Conservation (phyloP, 1,284 basidiomycete genomes). For the Puccinia brachypodii region DNA sequence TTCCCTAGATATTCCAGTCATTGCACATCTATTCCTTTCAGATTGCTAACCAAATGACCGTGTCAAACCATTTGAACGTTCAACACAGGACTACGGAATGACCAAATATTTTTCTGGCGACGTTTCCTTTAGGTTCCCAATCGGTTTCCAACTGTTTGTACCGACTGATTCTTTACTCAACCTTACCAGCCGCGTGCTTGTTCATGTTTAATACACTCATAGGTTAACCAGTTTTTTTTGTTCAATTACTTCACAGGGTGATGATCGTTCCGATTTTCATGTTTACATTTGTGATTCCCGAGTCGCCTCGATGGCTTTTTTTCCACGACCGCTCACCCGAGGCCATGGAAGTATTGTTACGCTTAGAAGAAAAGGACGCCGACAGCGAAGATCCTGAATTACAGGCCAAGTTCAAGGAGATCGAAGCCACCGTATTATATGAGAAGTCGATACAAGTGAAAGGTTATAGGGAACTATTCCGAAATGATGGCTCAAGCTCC, state of each 20-base stretch:
- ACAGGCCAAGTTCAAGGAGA: conserved; percentile 52
- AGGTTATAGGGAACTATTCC: conserved; percentile 54
- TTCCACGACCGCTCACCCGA: conserved; percentile 53
- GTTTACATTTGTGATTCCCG: conserved; percentile 53
- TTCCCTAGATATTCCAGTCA: no score
- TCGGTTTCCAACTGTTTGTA: conserved; percentile 50
- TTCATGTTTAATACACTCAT: no score
- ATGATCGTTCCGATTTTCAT: conserved; percentile 52
- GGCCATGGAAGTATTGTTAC: conserved; percentile 52
- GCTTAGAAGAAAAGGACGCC: conserved; percentile 51
- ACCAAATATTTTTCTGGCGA: conserved; percentile 43
- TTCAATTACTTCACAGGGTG: conserved; percentile 21
- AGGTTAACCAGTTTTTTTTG: not conserved
- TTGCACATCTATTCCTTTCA: not conserved
- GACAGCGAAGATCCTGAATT: conserved; percentile 50
- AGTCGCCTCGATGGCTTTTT: conserved; percentile 56
- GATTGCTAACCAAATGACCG: not conserved
- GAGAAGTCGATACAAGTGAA: conserved; percentile 53
- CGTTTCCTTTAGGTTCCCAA: conserved; percentile 50
- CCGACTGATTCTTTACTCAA: not conserved
- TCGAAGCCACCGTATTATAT: conserved; percentile 53
- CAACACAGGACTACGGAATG: conserved; percentile 54
- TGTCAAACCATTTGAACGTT: not conserved
- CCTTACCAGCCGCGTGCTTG: not conserved
- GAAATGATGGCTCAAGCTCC: conserved; percentile 54